Base-by-base conservation (phyloP, 257 asterid species). In the Fraxinus cuspidata region DNA sequence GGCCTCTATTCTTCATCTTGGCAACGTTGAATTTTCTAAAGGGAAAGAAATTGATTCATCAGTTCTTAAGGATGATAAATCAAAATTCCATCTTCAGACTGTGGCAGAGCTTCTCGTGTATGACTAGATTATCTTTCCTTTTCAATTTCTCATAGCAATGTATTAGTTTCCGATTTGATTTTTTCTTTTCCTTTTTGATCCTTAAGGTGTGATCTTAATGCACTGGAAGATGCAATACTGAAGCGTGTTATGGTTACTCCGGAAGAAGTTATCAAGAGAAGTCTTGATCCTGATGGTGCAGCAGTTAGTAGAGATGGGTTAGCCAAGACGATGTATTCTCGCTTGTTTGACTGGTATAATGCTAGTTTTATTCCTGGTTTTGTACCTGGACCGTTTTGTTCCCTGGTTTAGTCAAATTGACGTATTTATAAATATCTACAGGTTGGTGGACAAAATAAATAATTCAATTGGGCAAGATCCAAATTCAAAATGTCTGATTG, bases 181-280 rank as follows among this genome's bases (percentile, higher is more conserved):
- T 74, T 76, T 69, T 40, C 66, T 69, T 40, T 70, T 40, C 0
- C 23, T 7, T 7, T 11, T 47, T 12, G 13, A n/a, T 72, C 81
- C 49, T 79, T 72, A 60, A 95, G 99, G 99, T 90, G 97, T 75
- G 97, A 93, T 83, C 87, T 69, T 86, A 74, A 51, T 60, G 88
- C 90, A 77, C 80, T 93, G 80, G 92, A 93, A 88, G 98, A 95
- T 85, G 99, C 98, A 76, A 69, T 93, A 78, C 75, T 95, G 86
- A 95, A 90, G 84, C 96, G 99, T 82, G 97, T 93, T 79, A 91
- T 95, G 99, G 96, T 93, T 82, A 93, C 98, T 67, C 99, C 97
- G 64, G 99, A 96, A 89, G 98, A 95, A 86, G 99, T 96, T 83
- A 96, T 93, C 79, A 96, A 96, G 86, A 92, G 96, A 90, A 92